Evolutionary conservation across 768 basidiomycete genomes (phyloP).

Genomic region (Lactarius sp.): DNA sequence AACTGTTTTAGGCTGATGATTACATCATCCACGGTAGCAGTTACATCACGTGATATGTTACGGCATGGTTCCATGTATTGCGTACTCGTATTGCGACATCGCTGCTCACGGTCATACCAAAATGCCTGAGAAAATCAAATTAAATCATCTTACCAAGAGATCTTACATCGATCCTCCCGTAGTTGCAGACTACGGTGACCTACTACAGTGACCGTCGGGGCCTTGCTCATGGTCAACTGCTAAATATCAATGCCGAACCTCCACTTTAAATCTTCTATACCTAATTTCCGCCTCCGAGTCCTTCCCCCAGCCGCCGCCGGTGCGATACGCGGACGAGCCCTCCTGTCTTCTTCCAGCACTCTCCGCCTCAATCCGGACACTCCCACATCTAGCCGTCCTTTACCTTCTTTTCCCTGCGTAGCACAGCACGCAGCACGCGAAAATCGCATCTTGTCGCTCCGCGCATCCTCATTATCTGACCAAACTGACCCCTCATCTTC

Average conservation of each 20-base stretch:
- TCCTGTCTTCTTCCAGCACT: neutral
- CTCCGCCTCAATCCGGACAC: neutral
- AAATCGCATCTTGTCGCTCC: constrained; percentile 43
- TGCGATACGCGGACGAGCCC: neutral
- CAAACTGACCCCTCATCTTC: constrained; percentile 35
- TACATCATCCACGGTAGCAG: too few species aligned
- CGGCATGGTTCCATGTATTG: too few species aligned
- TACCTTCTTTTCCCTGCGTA: constrained; percentile 62
- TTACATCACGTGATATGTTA: neutral
- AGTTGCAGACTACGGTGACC: too few species aligned
- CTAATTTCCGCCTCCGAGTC: neutral
- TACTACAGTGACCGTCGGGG: neutral
- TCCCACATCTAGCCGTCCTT: neutral
- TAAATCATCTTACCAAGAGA: neutral
- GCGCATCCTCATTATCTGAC: neutral
- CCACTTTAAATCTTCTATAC: neutral
- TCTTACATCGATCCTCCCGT: neutral
- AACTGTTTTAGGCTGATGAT: too few species aligned
- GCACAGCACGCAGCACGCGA: constrained; percentile 74
- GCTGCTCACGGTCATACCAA: constrained; percentile 5
- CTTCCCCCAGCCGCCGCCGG: neutral
- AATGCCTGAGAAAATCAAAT: neutral
- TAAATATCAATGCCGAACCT: neutral
- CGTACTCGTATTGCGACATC: constrained; percentile 13
- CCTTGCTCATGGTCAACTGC: neutral